Evolutionary conservation across 208 protist genomes (phyloP).

Genomic region (Acanthamoeba royreba): DNA sequence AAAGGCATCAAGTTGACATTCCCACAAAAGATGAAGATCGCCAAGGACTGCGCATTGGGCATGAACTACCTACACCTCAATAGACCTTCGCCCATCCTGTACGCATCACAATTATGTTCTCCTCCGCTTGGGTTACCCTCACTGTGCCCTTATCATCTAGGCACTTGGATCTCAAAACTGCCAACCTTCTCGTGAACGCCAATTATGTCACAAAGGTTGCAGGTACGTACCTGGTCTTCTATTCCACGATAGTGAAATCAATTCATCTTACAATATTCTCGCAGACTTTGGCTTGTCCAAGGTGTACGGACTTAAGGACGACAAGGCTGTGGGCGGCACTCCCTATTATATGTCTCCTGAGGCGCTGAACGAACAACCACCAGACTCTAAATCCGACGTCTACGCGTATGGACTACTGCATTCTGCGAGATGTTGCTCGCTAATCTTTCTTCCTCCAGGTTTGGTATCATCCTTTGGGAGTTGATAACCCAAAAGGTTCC

Average conservation of each 20-base stretch:
- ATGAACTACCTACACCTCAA: slow-evolving; percentile 47
- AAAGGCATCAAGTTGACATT: background rate
- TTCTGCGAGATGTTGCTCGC: no score
- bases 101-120: no score
- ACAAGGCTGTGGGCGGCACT: background rate
- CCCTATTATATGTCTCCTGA: slow-evolving; percentile 3
- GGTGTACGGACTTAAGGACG: background rate
- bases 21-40: background rate
- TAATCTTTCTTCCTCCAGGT: no score
- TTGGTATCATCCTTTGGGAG: slow-evolving; percentile 38
- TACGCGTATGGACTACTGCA: background rate
- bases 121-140: no score
- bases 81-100: background rate
- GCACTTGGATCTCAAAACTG: slow-evolving; percentile 50
- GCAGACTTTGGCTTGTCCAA: background rate
- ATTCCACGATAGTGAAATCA: background rate
- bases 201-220: background rate
- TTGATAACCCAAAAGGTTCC: background rate
- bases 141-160: background rate
- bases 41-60: slow-evolving; percentile 39
- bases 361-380: background rate
- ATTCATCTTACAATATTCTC: background rate
- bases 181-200: slow-evolving; percentile 42
- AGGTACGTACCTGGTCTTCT: background rate
- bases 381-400: background rate